These are phyloP conservation scores for Ceratobasidium sp. DNA, from an alignment of 1,284 basidiomycete species.

Conservation along the genomic window DNA sequence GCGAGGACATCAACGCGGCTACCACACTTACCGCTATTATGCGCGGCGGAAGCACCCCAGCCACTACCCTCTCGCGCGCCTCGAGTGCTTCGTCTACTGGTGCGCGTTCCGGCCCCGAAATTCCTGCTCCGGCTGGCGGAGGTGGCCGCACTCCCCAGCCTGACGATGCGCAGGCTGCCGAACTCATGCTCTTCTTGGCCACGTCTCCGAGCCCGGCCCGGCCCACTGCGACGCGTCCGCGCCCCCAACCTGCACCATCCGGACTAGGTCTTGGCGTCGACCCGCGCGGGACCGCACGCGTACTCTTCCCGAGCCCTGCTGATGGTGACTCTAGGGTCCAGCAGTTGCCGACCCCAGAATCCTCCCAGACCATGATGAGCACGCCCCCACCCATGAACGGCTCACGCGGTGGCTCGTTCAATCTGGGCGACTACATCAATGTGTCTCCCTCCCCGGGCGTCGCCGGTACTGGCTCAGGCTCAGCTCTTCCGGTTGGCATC, in stretches of 20 bases:
- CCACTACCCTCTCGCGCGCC: conserved; percentile 57
- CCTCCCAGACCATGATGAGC: conserved; percentile 54
- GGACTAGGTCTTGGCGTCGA: conserved; percentile 48
- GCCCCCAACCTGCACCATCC: conserved; percentile 61
- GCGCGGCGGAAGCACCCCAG: conserved; percentile 44
- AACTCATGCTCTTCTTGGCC: conserved; percentile 77
- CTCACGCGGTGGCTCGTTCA: conserved; percentile 57
- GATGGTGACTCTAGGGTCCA: conserved; percentile 45
- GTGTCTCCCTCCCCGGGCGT: conserved; percentile 55
- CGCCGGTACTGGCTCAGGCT: conserved; percentile 7
- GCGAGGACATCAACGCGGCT: conserved; percentile 73
- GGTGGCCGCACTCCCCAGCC: conserved; percentile 52
- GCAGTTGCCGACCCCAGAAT: conserved; percentile 46
- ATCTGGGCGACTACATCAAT: conserved; percentile 73
- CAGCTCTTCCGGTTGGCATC: conserved; percentile 4
- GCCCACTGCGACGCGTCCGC: conserved; percentile 52
- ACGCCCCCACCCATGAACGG: conserved; percentile 48
- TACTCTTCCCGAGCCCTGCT: conserved; percentile 40
- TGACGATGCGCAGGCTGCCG: conserved; percentile 71
- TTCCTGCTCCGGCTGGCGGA: conserved; percentile 6
- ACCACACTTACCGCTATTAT: conserved; percentile 75
- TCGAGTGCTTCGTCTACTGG: conserved; percentile 40
- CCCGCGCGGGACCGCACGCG: conserved; percentile 47
- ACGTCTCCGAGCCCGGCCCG: conserved; percentile 78
- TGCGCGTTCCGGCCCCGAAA: not conserved